phyloP scores from a whole-genome alignment of 768 basidiomycete species.

The Mycena rosella region DNA sequence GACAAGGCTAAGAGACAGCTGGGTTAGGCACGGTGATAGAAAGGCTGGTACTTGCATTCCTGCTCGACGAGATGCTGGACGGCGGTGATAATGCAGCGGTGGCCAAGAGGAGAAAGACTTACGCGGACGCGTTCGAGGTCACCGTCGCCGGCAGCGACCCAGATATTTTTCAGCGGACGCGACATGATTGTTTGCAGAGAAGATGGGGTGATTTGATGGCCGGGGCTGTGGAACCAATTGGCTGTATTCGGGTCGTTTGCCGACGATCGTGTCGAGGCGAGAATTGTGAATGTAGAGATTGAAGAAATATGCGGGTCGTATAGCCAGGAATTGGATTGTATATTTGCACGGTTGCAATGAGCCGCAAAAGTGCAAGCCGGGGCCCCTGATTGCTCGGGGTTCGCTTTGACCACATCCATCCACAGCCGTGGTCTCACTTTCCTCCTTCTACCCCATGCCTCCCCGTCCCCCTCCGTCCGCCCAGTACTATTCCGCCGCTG shows the following conservation, averaged over 20 bases:
- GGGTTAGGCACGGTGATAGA: constrained; percentile 48
- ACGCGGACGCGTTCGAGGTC: constrained; percentile 85
- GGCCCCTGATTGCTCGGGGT: constrained; percentile 18
- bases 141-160: constrained; percentile 94
- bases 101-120: constrained; percentile 36
- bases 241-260: constrained; percentile 17
- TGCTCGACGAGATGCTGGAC: constrained; percentile 71
- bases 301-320: too few relatives aligned
- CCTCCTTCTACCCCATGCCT: constrained; percentile 19
- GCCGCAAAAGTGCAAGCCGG: background rate
- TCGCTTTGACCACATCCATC: constrained; percentile 14
- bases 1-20: constrained; percentile 61
- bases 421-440: constrained; percentile 13
- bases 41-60: constrained; percentile 58
- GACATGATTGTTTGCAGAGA: constrained; percentile 7
- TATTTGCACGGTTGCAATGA: too few relatives aligned
- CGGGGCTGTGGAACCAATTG: background rate
- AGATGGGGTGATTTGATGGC: background rate
- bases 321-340: too few relatives aligned
- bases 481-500: constrained; percentile 43
- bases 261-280: constrained; percentile 13
- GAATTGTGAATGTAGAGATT: background rate
- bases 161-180: constrained; percentile 74
- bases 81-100: constrained; percentile 15
- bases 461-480: constrained; percentile 41